These are phyloP conservation scores for Macrophomina phaseolina DNA, from an alignment of 2,329 filamentous ascomycete genomes.

Conservation along the genomic window DNA sequence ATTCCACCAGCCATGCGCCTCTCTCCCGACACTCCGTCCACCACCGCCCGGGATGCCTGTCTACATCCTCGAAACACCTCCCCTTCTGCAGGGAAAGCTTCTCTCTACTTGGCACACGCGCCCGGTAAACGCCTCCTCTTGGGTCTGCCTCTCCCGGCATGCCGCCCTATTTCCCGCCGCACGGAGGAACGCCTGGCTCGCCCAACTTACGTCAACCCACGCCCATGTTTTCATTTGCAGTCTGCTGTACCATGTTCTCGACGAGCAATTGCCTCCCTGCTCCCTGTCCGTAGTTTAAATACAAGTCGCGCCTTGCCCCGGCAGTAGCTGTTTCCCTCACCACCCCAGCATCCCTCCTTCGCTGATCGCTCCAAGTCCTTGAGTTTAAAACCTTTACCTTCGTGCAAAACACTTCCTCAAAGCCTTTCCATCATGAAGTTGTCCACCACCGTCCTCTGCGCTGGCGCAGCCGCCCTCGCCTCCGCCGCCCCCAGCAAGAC, in stretches of 20 bases:
- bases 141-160: not conserved
- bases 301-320: constrained; percentile 2
- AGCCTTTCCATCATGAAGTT: constrained; percentile 37
- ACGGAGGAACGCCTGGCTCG: not conserved
- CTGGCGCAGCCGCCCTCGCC: constrained; percentile 38
- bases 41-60: not conserved
- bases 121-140: not conserved
- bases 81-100: not conserved
- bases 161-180: not conserved
- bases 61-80: not conserved
- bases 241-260: not conserved
- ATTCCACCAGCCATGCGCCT: constrained; percentile 15
- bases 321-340: not conserved
- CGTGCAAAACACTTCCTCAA: not conserved
- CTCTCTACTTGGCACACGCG: constrained; percentile 16
- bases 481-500: constrained; percentile 37
- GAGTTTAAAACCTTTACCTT: not conserved
- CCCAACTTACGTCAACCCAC: constrained; percentile 14
- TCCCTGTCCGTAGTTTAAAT: constrained; percentile 14
- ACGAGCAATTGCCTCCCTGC: not conserved
- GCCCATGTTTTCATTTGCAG: not conserved
- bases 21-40: constrained; percentile 17
- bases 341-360: constrained; percentile 3
- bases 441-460: constrained; percentile 34
- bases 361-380: not conserved